A percentile compares a stretch with the other conserved stretches of the same genome.
Evolutionary conservation across 2,329 filamentous ascomycete species (phyloP).

Genomic region (Epicoccum nigrum): DNA sequence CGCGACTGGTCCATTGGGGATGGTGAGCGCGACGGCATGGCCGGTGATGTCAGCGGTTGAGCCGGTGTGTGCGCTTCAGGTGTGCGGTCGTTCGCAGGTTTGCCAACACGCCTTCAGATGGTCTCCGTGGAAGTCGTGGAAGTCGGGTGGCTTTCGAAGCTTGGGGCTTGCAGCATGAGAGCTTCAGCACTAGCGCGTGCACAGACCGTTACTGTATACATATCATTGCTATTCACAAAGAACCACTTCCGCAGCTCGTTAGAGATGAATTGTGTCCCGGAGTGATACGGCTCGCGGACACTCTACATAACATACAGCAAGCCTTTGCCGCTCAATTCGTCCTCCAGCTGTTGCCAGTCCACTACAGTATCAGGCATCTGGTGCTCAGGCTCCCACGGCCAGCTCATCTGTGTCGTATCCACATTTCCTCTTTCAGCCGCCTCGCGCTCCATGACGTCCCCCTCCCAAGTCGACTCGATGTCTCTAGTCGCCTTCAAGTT

Average conservation of each 20-base stretch:
- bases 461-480: slow-evolving; percentile 6
- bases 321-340: neutral
- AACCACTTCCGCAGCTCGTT: too few species aligned
- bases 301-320: slow-evolving; percentile 1
- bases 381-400: slow-evolving; percentile 13
- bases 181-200: slow-evolving; percentile 8
- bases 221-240: neutral
- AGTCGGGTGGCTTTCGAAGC: neutral
- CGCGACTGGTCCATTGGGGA: slow-evolving; percentile 27
- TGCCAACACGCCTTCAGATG: too few species aligned
- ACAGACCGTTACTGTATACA: neutral
- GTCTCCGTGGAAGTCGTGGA: neutral
- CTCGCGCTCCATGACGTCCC: slow-evolving; percentile 9
- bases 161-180: slow-evolving; percentile 8
- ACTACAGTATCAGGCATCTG: slow-evolving; percentile 3
- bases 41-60: neutral
- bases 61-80: too few species aligned
- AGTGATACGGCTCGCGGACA: too few species aligned
- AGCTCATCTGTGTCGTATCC: slow-evolving; percentile 1
- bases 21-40: slow-evolving; percentile 35
- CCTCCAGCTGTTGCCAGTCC: neutral
- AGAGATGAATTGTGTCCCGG: too few species aligned
- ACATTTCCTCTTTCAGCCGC: neutral
- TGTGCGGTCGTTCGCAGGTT: too few species aligned
- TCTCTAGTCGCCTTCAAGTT: slow-evolving; percentile 4